These are phyloP conservation scores for Chaetomium tenue DNA, from an alignment of 495 filamentous ascomycete species.

Conservation along the genomic window DNA sequence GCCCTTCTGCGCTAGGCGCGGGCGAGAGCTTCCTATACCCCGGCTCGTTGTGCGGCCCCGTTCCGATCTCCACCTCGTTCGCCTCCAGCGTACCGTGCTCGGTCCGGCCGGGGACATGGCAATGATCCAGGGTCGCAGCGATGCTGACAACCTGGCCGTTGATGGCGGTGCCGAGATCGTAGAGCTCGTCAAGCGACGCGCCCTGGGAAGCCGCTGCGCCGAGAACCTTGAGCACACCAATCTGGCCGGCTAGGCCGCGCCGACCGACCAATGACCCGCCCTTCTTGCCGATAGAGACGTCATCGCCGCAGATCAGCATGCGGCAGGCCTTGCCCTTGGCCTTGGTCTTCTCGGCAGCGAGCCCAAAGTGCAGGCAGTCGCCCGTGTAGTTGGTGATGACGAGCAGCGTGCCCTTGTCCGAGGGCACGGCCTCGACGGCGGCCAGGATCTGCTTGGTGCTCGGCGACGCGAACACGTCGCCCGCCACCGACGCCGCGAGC, in stretches of 20 bases:
- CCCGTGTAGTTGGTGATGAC: slow-evolving; percentile 67
- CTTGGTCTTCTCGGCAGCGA: slow-evolving; percentile 61
- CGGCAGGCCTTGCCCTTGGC: slow-evolving; percentile 53
- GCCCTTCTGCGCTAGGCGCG: slow-evolving; percentile 51
- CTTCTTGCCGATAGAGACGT: slow-evolving; percentile 59
- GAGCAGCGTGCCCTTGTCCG: slow-evolving; percentile 57
- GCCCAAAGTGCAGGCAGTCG: slow-evolving; percentile 63
- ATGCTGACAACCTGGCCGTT: slow-evolving; percentile 58
- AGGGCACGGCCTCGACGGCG: slow-evolving; percentile 55
- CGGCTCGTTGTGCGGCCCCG: slow-evolving; percentile 64
- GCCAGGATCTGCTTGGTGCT: slow-evolving; percentile 62
- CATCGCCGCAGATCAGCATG: slow-evolving; percentile 60
- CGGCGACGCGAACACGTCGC: slow-evolving; percentile 62
- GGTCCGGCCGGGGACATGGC: slow-evolving; percentile 59
- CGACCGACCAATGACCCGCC: slow-evolving; percentile 55
- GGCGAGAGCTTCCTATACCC: slow-evolving; percentile 56
- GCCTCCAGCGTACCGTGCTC: slow-evolving; percentile 51
- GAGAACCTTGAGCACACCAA: slow-evolving; percentile 44
- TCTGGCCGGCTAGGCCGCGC: slow-evolving; percentile 57
- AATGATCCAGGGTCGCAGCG: slow-evolving; percentile 60
- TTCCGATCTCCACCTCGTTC: slow-evolving; percentile 56
- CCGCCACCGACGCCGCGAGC: slow-evolving; percentile 58
- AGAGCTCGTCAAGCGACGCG: slow-evolving; percentile 54
- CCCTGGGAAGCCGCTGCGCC: slow-evolving; percentile 44
- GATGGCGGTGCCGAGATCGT: slow-evolving; percentile 54